Conservation (phyloP, 2,329 filamentous ascomycete genomes). For the Simplicillium sp. region DNA sequence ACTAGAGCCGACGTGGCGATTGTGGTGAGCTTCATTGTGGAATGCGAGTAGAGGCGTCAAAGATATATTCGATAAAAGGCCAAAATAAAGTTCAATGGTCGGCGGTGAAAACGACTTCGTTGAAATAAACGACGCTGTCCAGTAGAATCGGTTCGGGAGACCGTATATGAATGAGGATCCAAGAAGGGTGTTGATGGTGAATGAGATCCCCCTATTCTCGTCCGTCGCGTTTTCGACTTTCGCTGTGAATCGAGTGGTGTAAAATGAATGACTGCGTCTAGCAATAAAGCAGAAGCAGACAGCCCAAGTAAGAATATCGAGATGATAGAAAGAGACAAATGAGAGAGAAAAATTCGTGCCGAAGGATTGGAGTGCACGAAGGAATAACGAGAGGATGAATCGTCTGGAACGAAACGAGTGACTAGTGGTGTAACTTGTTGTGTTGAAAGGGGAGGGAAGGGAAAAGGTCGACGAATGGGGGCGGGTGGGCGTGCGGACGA, state of each 20-base stretch:
- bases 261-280: background rate
- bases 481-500: slow-evolving; percentile 13
- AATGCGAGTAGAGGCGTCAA: background rate
- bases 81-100: too few relatives aligned
- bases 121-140: too few relatives aligned
- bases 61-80: too few relatives aligned
- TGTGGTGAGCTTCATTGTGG: slow-evolving; percentile 21
- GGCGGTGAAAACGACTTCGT: too few relatives aligned
- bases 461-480: slow-evolving; percentile 8
- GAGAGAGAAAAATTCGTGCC: slow-evolving; percentile 4
- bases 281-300: too few relatives aligned
- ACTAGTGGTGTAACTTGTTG: slow-evolving; percentile 17
- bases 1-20: slow-evolving; percentile 15
- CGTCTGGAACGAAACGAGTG: slow-evolving; percentile 7
- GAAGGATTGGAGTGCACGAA: slow-evolving; percentile 6
- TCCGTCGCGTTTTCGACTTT: too few relatives aligned
- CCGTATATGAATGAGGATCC: too few relatives aligned
- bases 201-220: too few relatives aligned
- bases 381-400: slow-evolving; percentile 4
- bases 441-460: slow-evolving; percentile 26
- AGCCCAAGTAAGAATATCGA: background rate
- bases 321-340: slow-evolving; percentile 2
- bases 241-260: too few relatives aligned
- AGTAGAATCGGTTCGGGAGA: too few relatives aligned
- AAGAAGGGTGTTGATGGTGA: too few relatives aligned